Percentiles rank a stretch among this genome's conserved stretches.
phyloP scores from a whole-genome alignment of 1,284 basidiomycete species.

The Trichosporon inkin region DNA sequence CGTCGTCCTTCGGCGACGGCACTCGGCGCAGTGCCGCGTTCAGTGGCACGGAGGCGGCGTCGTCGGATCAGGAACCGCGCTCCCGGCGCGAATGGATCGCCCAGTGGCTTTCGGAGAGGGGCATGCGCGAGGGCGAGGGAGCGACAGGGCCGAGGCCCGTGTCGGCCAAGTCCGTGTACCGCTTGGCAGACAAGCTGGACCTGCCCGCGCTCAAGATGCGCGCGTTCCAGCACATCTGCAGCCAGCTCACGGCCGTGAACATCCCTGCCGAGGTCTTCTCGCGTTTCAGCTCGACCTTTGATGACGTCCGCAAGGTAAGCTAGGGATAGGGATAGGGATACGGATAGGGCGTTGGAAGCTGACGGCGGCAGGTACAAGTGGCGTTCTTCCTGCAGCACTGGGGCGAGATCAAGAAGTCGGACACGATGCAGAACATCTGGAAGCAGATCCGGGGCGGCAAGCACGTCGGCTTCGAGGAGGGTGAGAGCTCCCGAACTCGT shows the following conservation, averaged over 20 bases:
- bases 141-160: conserved; percentile 64
- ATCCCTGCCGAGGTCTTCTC: conserved; percentile 83
- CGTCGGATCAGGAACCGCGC: conserved; percentile 10
- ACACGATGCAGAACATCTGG: conserved; percentile 78
- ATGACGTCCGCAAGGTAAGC: conserved; percentile 70
- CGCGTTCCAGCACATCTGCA: conserved; percentile 64
- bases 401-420: conserved; percentile 71
- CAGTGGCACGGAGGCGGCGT: not conserved
- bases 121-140: conserved; percentile 14
- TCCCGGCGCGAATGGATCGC: conserved; percentile 41
- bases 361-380: conserved; percentile 59
- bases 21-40: not conserved
- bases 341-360: no score
- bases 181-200: conserved; percentile 68
- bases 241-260: conserved; percentile 69
- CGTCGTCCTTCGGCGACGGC: conserved; percentile 54
- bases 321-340: not conserved
- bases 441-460: conserved; percentile 71
- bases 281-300: conserved; percentile 73
- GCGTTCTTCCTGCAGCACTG: conserved; percentile 74
- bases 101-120: conserved; percentile 39
- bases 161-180: conserved; percentile 81
- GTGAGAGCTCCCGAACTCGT: conserved; percentile 38
- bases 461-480: conserved; percentile 67
- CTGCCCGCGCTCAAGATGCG: conserved; percentile 44